phyloP scores from a whole-genome alignment of 108 stramenopile genomes.

The Discostella stelligeroides region DNA sequence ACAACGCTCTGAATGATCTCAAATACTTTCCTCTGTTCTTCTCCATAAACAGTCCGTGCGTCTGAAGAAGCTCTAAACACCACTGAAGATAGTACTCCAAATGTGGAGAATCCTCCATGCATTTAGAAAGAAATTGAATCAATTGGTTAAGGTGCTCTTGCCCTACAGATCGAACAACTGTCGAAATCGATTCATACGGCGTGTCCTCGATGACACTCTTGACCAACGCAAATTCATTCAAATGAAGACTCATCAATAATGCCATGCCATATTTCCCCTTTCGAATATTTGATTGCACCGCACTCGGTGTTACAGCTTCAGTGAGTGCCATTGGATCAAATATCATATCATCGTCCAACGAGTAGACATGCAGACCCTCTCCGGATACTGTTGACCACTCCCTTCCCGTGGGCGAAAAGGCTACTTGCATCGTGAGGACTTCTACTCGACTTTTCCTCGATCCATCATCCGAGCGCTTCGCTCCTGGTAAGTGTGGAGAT shows the following conservation, averaged over 20 bases:
- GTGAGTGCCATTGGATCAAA: slow-evolving; percentile 91
- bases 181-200: slow-evolving; percentile 75
- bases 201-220: slow-evolving; percentile 77
- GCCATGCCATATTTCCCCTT: slow-evolving; percentile 71
- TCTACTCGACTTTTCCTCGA: slow-evolving; percentile 84
- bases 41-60: slow-evolving; percentile 83
- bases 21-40: slow-evolving; percentile 75
- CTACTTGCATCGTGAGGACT: slow-evolving; percentile 80
- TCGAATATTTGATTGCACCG: slow-evolving; percentile 70
- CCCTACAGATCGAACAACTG: slow-evolving; percentile 73
- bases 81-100: slow-evolving; percentile 89
- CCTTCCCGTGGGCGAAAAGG: slow-evolving; percentile 86
- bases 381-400: slow-evolving; percentile 90
- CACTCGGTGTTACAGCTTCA: slow-evolving; percentile 82
- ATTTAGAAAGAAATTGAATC: slow-evolving; percentile 75
- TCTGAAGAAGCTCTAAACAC: slow-evolving; percentile 77
- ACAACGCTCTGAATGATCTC: slow-evolving; percentile 79
- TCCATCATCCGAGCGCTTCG: slow-evolving; percentile 87
- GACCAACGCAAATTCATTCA: slow-evolving; percentile 84
- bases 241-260: slow-evolving; percentile 80
- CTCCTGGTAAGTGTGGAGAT: slow-evolving; percentile 76
- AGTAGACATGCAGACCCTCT: slow-evolving; percentile 91
- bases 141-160: slow-evolving; percentile 76
- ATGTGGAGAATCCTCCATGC: slow-evolving; percentile 83
- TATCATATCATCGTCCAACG: slow-evolving; percentile 90